Evolutionary conservation across 768 basidiomycete genomes (phyloP).

Genomic region (Suillus decipiens): DNA sequence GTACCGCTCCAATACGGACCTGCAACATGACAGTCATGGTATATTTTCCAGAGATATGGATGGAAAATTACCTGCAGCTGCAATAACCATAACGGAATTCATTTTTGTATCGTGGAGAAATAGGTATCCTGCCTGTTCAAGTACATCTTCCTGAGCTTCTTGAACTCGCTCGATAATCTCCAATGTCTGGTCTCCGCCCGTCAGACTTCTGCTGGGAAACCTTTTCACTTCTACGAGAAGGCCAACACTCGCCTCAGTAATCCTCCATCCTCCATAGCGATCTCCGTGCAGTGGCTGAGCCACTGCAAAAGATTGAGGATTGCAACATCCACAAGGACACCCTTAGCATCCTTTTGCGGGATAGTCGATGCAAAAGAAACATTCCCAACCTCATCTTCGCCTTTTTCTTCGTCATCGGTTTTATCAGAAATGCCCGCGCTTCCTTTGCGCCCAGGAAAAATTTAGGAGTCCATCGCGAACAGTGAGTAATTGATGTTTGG

Average conservation of each 20-base stretch:
- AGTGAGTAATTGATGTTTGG: no score
- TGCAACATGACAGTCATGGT: not conserved
- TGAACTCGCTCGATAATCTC: no score
- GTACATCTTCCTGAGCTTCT: no score
- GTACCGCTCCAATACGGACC: conserved; percentile 5
- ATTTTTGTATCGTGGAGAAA: not conserved
- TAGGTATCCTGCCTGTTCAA: not conserved
- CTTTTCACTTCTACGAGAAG: no score
- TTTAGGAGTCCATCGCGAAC: no score
- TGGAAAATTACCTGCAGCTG: not conserved
- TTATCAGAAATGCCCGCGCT: no score
- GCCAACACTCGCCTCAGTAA: no score
- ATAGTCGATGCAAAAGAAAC: not conserved
- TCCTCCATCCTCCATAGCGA: no score
- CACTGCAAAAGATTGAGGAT: not conserved
- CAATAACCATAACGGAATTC: conserved; percentile 6
- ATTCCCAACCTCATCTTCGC: not conserved
- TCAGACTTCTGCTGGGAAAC: no score
- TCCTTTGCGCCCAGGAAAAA: no score
- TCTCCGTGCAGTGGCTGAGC: no score
- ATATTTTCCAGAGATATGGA: not conserved
- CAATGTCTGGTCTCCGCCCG: no score
- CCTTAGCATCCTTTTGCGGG: not conserved
- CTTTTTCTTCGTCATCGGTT: not conserved
- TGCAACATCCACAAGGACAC: not conserved